phyloP scores from a whole-genome alignment of 768 basidiomycete genomes.

The Sutorius australiensis region DNA sequence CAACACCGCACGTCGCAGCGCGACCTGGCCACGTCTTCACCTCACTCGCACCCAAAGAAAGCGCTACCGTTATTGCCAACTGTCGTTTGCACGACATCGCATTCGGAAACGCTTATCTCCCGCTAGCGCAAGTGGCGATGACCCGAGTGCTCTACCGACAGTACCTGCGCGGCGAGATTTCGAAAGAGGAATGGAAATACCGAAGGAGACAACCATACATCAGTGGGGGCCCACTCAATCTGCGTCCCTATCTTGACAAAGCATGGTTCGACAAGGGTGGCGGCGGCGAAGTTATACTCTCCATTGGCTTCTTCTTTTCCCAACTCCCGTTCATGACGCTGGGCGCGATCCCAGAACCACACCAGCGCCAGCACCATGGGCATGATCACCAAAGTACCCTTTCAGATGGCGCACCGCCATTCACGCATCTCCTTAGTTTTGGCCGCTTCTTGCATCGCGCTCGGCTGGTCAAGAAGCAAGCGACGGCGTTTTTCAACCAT shows the following conservation, averaged over 20 bases:
- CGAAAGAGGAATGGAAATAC: constrained; percentile 49
- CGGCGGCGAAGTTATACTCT: constrained; percentile 38
- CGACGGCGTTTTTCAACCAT: constrained; percentile 33
- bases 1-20: constrained; percentile 37
- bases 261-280: constrained; percentile 48
- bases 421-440: constrained; percentile 40
- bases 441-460: constrained; percentile 46
- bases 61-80: constrained; percentile 29
- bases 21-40: constrained; percentile 24
- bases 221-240: constrained; percentile 46
- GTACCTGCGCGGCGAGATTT: constrained; percentile 46
- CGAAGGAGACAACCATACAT: constrained; percentile 47
- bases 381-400: neutral
- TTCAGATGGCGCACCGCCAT: constrained; percentile 33
- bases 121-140: constrained; percentile 50
- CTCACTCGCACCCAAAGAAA: constrained; percentile 31
- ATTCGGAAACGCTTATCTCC: constrained; percentile 47
- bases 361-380: neutral
- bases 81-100: constrained; percentile 45
- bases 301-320: constrained; percentile 42
- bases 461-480: constrained; percentile 35
- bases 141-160: constrained; percentile 47
- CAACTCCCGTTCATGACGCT: constrained; percentile 48
- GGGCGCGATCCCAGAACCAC: constrained; percentile 5
- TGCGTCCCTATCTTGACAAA: constrained; percentile 47